Percentiles rank a stretch among this genome's conserved stretches.
phyloP scores from a whole-genome alignment of 495 filamentous ascomycete genomes.

The Neurospora discreta region DNA sequence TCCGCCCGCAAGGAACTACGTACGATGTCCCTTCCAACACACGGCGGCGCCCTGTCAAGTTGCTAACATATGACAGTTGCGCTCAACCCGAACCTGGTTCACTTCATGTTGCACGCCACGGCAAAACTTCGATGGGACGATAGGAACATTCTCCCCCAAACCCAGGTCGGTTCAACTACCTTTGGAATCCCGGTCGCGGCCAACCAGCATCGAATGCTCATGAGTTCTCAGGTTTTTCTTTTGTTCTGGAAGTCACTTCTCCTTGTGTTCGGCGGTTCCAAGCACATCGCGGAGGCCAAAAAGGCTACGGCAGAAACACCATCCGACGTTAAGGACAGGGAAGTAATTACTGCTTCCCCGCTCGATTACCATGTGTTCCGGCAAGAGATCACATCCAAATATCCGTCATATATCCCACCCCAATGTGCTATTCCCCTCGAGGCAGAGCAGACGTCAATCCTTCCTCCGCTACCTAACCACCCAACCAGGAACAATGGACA shows the following conservation, averaged over 20 bases:
- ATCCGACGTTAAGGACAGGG: constrained; percentile 30
- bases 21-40: constrained; percentile 15
- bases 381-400: constrained; percentile 97
- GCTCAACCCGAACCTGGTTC: constrained; percentile 57
- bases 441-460: constrained; percentile 76
- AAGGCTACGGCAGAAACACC: constrained; percentile 42
- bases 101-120: constrained; percentile 63
- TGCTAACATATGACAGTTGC: constrained; percentile 25
- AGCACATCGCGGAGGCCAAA: constrained; percentile 65
- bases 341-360: constrained; percentile 78
- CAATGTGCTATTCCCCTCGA: constrained; percentile 75
- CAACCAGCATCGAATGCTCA: constrained; percentile 4
- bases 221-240: constrained; percentile 46
- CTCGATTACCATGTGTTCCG: constrained; percentile 94
- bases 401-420: constrained; percentile 89
- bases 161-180: constrained; percentile 12
- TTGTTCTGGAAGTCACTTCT: constrained; percentile 87
- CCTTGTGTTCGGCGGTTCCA: constrained; percentile 67
- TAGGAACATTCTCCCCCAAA: constrained; percentile 23
- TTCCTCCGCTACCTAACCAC: constrained; percentile 74
- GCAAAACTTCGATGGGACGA: constrained; percentile 86
- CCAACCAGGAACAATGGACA: constrained; percentile 39
- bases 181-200: constrained; percentile 6
- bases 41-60: constrained; percentile 12
- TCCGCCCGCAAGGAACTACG: constrained; percentile 28